Evolutionary conservation across 768 basidiomycete species (phyloP).

Genomic region (Candolleomyces efflorescens): DNA sequence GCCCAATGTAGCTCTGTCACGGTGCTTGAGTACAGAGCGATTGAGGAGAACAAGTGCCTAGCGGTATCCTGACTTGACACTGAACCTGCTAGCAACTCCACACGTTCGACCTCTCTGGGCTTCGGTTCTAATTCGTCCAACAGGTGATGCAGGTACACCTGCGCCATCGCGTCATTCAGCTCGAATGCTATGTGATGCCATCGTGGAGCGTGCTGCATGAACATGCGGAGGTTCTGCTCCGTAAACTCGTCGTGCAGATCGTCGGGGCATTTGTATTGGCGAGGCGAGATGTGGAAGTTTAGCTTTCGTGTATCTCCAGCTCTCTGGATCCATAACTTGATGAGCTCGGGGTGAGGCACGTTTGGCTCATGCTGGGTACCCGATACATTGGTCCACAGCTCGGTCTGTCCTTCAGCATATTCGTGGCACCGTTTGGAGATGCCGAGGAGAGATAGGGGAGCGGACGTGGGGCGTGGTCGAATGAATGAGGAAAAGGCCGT

Average conservation of each 20-base stretch:
- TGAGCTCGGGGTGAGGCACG: constrained; percentile 3
- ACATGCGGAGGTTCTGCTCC: neutral
- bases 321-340: constrained; percentile 1
- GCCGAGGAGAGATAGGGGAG: neutral
- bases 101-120: neutral
- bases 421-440: neutral
- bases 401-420: neutral
- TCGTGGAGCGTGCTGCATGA: constrained; percentile 2
- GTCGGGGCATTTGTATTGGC: neutral
- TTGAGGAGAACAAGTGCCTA: neutral
- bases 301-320: neutral
- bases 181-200: constrained; percentile 7
- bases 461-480: neutral
- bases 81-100: neutral
- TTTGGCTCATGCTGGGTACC: constrained; percentile 2
- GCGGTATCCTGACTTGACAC: neutral
- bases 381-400: constrained; percentile 2
- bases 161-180: neutral
- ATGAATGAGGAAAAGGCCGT: neutral
- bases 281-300: constrained; percentile 5
- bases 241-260: neutral
- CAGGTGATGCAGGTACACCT: neutral
- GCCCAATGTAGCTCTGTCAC: constrained; percentile 1
- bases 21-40: neutral
- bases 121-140: neutral